Conservation (phyloP, 257 asterid species). For the Cordia subcordata region DNA sequence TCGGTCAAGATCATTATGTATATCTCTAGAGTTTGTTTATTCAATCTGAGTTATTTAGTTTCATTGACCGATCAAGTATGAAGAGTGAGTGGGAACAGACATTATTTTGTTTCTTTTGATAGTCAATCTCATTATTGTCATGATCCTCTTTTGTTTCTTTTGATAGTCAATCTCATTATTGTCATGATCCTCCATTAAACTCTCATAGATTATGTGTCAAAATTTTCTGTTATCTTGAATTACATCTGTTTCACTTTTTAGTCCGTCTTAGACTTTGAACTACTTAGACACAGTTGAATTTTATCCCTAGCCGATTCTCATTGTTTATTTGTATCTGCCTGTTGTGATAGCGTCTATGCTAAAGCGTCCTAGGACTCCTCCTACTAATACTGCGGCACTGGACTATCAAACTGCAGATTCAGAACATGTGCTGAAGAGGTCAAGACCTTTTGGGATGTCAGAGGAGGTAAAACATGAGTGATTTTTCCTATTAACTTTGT, state of each 20-base stretch:
- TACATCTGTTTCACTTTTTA: not conserved
- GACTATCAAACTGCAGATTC: conserved; percentile 3
- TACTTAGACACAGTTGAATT: not conserved
- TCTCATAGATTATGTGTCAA: not conserved
- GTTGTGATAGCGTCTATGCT: not conserved
- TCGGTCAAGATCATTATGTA: not conserved
- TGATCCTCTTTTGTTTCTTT: too few relatives aligned
- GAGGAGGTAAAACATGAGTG: not conserved
- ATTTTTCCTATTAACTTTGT: not conserved
- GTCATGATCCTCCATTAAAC: too few relatives aligned
- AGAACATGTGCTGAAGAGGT: conserved; percentile 4
- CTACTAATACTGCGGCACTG: conserved; percentile 2
- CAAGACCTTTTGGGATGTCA: conserved; percentile 7
- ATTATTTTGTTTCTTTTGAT: too few relatives aligned
- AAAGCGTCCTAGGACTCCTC: conserved; percentile 6
- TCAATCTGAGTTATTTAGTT: not conserved
- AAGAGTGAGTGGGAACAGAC: too few relatives aligned
- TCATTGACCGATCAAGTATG: not conserved
- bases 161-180: too few relatives aligned
- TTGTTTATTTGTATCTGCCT: not conserved
- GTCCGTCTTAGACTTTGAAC: not conserved
- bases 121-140: too few relatives aligned
- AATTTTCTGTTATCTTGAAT: not conserved
- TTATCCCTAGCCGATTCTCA: not conserved
- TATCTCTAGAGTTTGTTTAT: too few relatives aligned